Conservation (phyloP, 2,329 filamentous ascomycete genomes). For the Colletotrichum euphorbiae region DNA sequence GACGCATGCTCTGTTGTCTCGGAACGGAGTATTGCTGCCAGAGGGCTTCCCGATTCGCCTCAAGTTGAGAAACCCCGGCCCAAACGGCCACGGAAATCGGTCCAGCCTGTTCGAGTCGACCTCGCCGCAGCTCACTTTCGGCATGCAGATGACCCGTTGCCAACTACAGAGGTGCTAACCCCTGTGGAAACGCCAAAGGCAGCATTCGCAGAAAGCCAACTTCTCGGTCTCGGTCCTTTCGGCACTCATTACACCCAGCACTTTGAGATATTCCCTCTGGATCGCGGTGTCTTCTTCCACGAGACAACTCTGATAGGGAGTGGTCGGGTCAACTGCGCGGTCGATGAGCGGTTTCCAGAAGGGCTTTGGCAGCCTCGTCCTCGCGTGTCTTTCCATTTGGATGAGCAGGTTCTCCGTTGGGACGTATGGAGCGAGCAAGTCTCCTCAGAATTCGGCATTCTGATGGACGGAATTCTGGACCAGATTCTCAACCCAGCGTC, state of each 20-base stretch:
- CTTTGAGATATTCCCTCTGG: slow-evolving; percentile 72
- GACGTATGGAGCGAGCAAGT: slow-evolving; percentile 66
- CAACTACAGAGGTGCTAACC: slow-evolving; percentile 34
- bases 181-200: slow-evolving; percentile 36
- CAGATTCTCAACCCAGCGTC: slow-evolving; percentile 45
- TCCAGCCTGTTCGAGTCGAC: slow-evolving; percentile 59
- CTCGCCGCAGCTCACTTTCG: slow-evolving; percentile 63
- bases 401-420: slow-evolving; percentile 64
- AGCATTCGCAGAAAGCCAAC: slow-evolving; percentile 1
- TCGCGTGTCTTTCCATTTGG: slow-evolving; percentile 58
- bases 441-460: slow-evolving; percentile 71
- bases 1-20: slow-evolving; percentile 30
- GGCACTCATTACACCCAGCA: slow-evolving; percentile 71
- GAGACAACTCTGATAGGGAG: slow-evolving; percentile 68
- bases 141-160: slow-evolving; percentile 65
- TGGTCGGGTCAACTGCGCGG: slow-evolving; percentile 58
- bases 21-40: not conserved
- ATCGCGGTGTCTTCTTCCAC: slow-evolving; percentile 68
- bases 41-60: slow-evolving; percentile 16
- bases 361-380: slow-evolving; percentile 48
- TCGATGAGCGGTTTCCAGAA: slow-evolving; percentile 47
- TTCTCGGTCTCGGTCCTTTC: slow-evolving; percentile 66
- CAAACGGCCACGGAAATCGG: slow-evolving; percentile 56
- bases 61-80: not conserved
- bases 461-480: slow-evolving; percentile 70